A percentile compares a stretch with the other conserved stretches of the same genome.
phyloP scores from a whole-genome alignment of 2,329 filamentous ascomycete genomes.

The Exophiala sp. region DNA sequence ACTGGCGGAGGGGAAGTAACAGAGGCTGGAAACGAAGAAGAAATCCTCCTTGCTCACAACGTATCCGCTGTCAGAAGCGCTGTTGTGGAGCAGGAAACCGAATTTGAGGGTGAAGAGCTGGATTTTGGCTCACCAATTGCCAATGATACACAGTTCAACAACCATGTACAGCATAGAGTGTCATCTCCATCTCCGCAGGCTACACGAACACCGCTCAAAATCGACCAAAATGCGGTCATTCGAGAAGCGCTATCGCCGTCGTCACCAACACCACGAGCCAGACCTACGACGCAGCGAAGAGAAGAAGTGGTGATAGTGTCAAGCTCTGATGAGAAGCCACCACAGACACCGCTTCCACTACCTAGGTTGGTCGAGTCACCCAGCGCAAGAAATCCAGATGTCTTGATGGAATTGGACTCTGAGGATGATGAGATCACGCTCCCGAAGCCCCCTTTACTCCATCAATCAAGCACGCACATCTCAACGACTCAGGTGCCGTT shows the following conservation, averaged over 20 bases:
- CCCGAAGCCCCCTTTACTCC: constrained; percentile 4
- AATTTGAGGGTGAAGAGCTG: constrained; percentile 2
- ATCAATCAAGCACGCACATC: constrained; percentile 11
- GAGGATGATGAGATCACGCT: constrained; percentile 12
- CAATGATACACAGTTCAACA: constrained; percentile 27
- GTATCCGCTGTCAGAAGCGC: not conserved
- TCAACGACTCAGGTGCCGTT: constrained; percentile 22
- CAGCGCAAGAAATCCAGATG: not conserved
- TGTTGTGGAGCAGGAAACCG: not conserved
- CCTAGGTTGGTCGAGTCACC: constrained; percentile 15
- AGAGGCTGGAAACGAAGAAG: not conserved
- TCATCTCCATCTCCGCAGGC: constrained; percentile 15
- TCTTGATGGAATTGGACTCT: not conserved
- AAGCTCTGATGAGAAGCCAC: not conserved
- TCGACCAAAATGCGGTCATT: not conserved
- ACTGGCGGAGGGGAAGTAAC: not conserved
- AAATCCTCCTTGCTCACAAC: not conserved
- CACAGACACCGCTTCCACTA: constrained; percentile 10
- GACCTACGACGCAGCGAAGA: not conserved
- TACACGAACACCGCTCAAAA: not conserved
- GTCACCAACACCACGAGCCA: not conserved
- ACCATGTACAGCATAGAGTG: constrained; percentile 15
- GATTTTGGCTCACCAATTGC: constrained; percentile 25
- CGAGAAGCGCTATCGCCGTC: not conserved
- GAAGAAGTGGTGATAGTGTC: not conserved